These are phyloP conservation scores for Cercophora sp. DNA, from an alignment of 495 filamentous ascomycete genomes.

Conservation along the genomic window DNA sequence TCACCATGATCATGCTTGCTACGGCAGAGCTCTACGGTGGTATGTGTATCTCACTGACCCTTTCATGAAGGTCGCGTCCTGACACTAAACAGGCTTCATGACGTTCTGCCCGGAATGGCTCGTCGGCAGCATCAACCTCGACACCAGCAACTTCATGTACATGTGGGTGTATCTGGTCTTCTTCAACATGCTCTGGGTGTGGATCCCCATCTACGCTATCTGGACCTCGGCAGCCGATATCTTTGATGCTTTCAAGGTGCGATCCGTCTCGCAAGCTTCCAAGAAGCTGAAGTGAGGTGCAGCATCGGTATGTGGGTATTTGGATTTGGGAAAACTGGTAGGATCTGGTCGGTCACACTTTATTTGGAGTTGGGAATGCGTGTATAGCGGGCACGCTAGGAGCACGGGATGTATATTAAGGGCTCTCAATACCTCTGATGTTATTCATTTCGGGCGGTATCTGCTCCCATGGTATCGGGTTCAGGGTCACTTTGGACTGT, in stretches of 20 bases:
- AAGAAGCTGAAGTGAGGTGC: constrained; percentile 24
- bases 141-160: constrained; percentile 80
- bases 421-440: background rate
- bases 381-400: background rate
- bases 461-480: too few species aligned
- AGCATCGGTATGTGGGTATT: background rate
- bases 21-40: constrained; percentile 93
- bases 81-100: constrained; percentile 64
- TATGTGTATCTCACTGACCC: constrained; percentile 11
- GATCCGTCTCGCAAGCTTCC: constrained; percentile 20
- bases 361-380: background rate
- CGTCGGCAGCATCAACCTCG: constrained; percentile 67
- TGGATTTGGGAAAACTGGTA: background rate
- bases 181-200: constrained; percentile 90
- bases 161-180: constrained; percentile 84
- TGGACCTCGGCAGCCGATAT: constrained; percentile 62
- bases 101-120: constrained; percentile 96
- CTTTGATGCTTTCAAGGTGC: constrained; percentile 48
- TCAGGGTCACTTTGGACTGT: too few species aligned
- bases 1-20: constrained; percentile 72
- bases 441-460: background rate
- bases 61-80: background rate
- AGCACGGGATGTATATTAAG: constrained; percentile 3
- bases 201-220: constrained; percentile 72
- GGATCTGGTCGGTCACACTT: background rate